These are phyloP conservation scores for Malus hybrid DNA, from an alignment of 331 rosid genomes.

Conservation along the genomic window DNA sequence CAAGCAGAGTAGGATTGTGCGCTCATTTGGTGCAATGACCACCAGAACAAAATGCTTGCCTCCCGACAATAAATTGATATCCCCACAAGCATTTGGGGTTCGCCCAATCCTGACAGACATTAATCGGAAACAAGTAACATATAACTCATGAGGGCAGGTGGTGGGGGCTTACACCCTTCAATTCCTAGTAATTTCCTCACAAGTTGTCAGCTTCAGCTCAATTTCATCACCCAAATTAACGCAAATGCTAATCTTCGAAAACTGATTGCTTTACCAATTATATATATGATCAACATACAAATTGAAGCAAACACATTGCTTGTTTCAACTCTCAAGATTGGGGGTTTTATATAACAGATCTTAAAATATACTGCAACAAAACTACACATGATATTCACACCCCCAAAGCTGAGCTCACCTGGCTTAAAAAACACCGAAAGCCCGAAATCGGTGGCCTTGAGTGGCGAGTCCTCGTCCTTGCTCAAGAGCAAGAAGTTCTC, in stretches of 20 bases:
- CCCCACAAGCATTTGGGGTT: background rate
- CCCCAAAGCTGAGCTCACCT: slow-evolving; percentile 19
- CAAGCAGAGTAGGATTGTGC: background rate
- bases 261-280: background rate
- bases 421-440: slow-evolving; percentile 84
- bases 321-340: background rate
- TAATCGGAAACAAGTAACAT: background rate
- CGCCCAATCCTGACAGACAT: background rate
- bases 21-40: background rate
- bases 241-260: background rate
- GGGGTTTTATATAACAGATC: background rate
- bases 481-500: slow-evolving; percentile 66
- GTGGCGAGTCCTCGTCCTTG: slow-evolving; percentile 58
- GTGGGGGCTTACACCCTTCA: background rate
- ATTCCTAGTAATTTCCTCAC: background rate
- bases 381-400: background rate
- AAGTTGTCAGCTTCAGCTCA: background rate
- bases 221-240: background rate
- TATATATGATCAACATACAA: background rate
- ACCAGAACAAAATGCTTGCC: background rate
- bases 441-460: slow-evolving; percentile 88
- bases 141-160: background rate
- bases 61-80: background rate
- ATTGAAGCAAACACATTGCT: background rate
- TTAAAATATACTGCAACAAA: background rate